Percentiles rank a stretch among this genome's conserved stretches.
Conservation (phyloP, 441 rosid species). For the Pelargonium fulgidum region DNA sequence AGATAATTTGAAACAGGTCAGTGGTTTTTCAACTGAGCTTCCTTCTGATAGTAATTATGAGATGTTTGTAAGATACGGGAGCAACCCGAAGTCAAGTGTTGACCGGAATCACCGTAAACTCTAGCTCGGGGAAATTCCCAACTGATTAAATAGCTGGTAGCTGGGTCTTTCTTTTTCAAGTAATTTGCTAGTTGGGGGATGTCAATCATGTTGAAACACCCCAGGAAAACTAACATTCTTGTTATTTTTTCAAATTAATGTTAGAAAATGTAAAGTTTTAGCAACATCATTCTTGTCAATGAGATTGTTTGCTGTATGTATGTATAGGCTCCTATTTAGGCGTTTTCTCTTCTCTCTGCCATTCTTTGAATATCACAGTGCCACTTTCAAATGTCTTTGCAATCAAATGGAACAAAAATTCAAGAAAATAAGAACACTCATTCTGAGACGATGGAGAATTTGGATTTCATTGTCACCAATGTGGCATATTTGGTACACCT, state of each 20-base stretch:
- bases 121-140: slow-evolving; percentile 24
- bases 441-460: too few species aligned
- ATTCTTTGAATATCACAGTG: too few species aligned
- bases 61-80: slow-evolving; percentile 38
- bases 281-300: neutral
- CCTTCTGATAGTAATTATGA: slow-evolving; percentile 22
- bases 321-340: too few species aligned
- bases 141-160: slow-evolving; percentile 27
- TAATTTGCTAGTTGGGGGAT: slow-evolving; percentile 30
- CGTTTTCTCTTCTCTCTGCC: too few species aligned
- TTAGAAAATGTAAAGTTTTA: slow-evolving; percentile 21
- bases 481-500: too few species aligned
- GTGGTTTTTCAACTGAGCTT: slow-evolving; percentile 22
- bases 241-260: slow-evolving; percentile 17
- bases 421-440: too few species aligned
- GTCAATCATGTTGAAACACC: slow-evolving; percentile 4
- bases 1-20: slow-evolving; percentile 22
- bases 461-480: too few species aligned
- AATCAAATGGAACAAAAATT: too few species aligned
- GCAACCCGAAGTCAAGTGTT: slow-evolving; percentile 25
- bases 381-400: too few species aligned
- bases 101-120: slow-evolving; percentile 36
- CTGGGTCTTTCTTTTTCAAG: slow-evolving; percentile 17
- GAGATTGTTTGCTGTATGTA: too few species aligned
- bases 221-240: slow-evolving; percentile 19